Conservation (phyloP, 1,139 yeast species). For the Magnusiomyces magnusii region DNA sequence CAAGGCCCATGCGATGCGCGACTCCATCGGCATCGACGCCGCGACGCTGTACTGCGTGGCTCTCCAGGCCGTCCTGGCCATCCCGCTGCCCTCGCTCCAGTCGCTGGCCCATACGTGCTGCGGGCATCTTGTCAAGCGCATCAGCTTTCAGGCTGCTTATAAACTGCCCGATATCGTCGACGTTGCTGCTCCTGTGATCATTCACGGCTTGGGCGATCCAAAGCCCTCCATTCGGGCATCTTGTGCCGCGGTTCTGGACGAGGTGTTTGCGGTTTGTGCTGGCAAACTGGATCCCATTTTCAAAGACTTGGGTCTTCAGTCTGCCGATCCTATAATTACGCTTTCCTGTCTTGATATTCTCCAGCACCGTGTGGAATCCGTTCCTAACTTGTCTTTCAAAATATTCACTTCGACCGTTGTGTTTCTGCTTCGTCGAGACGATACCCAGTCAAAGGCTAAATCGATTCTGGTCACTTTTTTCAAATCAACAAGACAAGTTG, state of each 20-base stretch:
- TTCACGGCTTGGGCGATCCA: constrained; percentile 46
- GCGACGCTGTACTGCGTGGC: constrained; percentile 42
- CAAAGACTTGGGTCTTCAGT: constrained; percentile 45
- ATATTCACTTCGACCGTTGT: constrained; percentile 40
- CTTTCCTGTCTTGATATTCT: constrained; percentile 40
- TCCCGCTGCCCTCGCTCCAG: constrained; percentile 39
- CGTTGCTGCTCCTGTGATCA: constrained; percentile 49
- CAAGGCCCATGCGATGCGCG: neutral
- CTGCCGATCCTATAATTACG: constrained; percentile 38
- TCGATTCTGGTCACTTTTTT: constrained; percentile 38
- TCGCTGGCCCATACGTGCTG: constrained; percentile 55
- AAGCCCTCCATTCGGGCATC: constrained; percentile 41
- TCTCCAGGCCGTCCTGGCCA: constrained; percentile 42
- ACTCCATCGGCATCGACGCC: constrained; percentile 40
- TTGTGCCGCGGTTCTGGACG: constrained; percentile 53
- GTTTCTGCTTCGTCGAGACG: constrained; percentile 32
- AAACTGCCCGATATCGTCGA: constrained; percentile 44
- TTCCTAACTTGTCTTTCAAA: constrained; percentile 34
- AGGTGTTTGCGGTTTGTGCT: constrained; percentile 61
- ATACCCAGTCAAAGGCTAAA: constrained; percentile 16
- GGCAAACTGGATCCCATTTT: constrained; percentile 46
- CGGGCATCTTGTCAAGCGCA: constrained; percentile 69
- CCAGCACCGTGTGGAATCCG: constrained; percentile 25
- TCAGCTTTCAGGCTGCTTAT: constrained; percentile 62
- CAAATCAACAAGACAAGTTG: constrained; percentile 36